Conservation (phyloP, 2,329 filamentous ascomycete genomes). For the Huntiella decipiens region DNA sequence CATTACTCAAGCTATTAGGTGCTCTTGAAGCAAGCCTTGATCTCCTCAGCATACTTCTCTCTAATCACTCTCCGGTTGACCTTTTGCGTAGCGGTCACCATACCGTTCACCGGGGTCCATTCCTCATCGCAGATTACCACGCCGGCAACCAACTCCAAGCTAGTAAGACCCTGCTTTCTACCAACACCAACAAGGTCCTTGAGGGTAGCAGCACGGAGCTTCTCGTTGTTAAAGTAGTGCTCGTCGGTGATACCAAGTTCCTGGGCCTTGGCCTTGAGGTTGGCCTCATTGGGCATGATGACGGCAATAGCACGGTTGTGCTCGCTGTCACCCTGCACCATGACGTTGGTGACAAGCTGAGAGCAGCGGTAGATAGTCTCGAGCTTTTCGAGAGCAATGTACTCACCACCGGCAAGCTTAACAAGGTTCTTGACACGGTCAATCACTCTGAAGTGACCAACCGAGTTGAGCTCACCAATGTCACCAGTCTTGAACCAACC, state of each 20-base stretch:
- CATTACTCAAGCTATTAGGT: background rate
- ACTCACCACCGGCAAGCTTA: slow-evolving; percentile 89
- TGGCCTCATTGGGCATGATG: slow-evolving; percentile 49
- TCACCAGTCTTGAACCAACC: slow-evolving; percentile 97
- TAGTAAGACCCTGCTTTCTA: slow-evolving; percentile 44
- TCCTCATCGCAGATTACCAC: slow-evolving; percentile 69
- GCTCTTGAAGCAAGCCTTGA: slow-evolving; percentile 23
- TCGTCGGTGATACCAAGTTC: slow-evolving; percentile 45
- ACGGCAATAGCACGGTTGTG: slow-evolving; percentile 67
- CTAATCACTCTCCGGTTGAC: slow-evolving; percentile 34
- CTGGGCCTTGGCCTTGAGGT: slow-evolving; percentile 39
- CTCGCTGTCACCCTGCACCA: slow-evolving; percentile 61
- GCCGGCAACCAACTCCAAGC: slow-evolving; percentile 57
- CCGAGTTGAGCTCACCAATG: slow-evolving; percentile 69
- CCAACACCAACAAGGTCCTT: slow-evolving; percentile 51
- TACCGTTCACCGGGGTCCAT: slow-evolving; percentile 61
- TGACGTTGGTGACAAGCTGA: slow-evolving; percentile 66
- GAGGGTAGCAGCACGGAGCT: slow-evolving; percentile 39
- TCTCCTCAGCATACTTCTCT: slow-evolving; percentile 31
- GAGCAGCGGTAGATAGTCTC: slow-evolving; percentile 76
- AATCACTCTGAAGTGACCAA: slow-evolving; percentile 70
- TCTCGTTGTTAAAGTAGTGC: slow-evolving; percentile 46
- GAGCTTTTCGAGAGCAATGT: slow-evolving; percentile 90
- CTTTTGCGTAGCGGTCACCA: slow-evolving; percentile 44
- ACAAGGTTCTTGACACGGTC: slow-evolving; percentile 97